Conservation (phyloP, 169 alveolate genomes). For the Plasmodium reichenowi region DNA sequence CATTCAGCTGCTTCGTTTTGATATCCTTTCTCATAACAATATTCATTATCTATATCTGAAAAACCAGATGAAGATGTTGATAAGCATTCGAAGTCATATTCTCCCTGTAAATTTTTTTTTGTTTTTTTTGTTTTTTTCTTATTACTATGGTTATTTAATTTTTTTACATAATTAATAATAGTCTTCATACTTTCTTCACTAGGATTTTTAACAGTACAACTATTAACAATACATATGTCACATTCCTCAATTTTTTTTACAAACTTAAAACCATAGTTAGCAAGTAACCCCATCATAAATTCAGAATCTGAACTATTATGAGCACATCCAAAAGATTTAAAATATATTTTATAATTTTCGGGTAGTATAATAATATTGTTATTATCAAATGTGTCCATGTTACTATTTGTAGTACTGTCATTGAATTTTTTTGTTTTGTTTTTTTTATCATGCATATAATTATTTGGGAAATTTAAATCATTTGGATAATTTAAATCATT, state of each 20-base stretch:
- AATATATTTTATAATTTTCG: constrained; percentile 90
- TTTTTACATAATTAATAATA: constrained; percentile 78
- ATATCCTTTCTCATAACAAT: neutral
- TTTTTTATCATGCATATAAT: neutral
- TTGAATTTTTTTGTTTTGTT: neutral
- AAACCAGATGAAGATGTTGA: constrained; percentile 60
- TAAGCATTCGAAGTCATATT: constrained; percentile 34
- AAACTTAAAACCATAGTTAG: constrained; percentile 94
- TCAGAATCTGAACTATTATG: constrained; percentile 98
- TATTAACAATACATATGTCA: constrained; percentile 94
- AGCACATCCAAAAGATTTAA: constrained; percentile 98
- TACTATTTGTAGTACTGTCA: neutral
- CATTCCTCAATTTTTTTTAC: constrained; percentile 93
- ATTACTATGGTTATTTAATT: constrained; percentile 32
- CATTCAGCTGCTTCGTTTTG: no score
- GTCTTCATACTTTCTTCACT: constrained; percentile 95
- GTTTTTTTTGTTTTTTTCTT: constrained; percentile 7
- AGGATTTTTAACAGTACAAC: constrained; percentile 99
- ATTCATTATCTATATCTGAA: constrained; percentile 18
- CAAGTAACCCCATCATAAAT: constrained; percentile 93
- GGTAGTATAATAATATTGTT: constrained; percentile 79
- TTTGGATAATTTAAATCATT: neutral
- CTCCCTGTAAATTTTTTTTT: neutral
- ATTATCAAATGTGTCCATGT: neutral
- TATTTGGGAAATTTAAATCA: neutral